Evolutionary conservation across 2,329 filamentous ascomycete species (phyloP).

Genomic region (Pyricularia pennisetigena): DNA sequence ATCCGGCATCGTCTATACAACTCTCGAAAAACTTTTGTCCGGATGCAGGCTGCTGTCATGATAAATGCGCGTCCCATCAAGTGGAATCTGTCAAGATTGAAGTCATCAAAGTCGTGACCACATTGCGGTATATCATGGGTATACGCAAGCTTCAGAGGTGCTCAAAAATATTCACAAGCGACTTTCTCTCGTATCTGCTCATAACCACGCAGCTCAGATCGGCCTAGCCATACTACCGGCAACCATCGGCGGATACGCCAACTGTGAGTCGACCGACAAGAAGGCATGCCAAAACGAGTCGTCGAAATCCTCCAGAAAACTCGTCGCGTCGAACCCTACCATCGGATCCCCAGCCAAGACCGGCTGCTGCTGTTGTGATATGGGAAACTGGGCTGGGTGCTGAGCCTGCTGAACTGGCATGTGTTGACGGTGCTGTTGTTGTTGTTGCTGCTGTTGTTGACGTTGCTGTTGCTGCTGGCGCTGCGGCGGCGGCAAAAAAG

Average conservation of each 20-base stretch:
- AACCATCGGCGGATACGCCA: neutral
- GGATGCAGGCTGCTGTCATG: too few species aligned
- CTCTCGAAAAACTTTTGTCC: too few species aligned
- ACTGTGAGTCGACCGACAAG: neutral
- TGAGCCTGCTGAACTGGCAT: neutral
- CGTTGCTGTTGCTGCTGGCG: neutral
- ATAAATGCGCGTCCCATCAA: too few species aligned
- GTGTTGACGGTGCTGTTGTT: conserved; percentile 1
- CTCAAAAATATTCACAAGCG: too few species aligned
- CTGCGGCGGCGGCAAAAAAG: neutral
- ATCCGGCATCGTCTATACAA: too few species aligned
- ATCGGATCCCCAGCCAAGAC: neutral
- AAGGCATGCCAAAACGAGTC: conserved; percentile 4
- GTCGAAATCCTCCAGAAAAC: neutral
- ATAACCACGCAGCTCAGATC: neutral
- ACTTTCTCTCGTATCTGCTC: too few species aligned
- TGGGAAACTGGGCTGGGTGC: neutral
- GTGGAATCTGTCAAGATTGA: too few species aligned
- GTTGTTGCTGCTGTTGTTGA: neutral
- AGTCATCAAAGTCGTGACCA: too few species aligned
- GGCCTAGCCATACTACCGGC: neutral
- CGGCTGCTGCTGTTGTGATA: neutral
- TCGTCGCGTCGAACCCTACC: neutral
- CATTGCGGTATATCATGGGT: too few species aligned
- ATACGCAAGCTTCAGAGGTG: too few species aligned